Evolutionary conservation across 2,329 filamentous ascomycete genomes (phyloP).

Genomic region (Zasmidium citrigriseum): DNA sequence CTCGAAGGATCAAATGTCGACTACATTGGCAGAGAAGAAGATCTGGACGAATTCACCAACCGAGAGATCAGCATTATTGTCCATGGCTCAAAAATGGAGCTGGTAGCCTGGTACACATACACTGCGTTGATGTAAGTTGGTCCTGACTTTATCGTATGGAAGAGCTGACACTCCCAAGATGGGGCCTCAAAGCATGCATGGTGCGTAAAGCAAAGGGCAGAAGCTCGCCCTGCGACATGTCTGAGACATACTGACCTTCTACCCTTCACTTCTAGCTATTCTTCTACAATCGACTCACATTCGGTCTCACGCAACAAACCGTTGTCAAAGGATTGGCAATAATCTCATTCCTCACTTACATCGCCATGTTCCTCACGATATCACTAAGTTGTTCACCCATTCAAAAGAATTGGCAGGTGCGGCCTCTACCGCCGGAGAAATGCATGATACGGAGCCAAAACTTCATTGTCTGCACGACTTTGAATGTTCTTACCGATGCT

Average conservation of each 20-base stretch:
- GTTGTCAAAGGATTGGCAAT: constrained; percentile 35
- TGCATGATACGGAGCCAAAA: constrained; percentile 36
- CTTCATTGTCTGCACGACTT: constrained; percentile 3
- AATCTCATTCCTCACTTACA: constrained; percentile 31
- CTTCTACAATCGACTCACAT: constrained; percentile 36
- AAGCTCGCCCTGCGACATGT: no score
- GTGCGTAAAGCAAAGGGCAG: no score
- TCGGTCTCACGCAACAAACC: constrained; percentile 34
- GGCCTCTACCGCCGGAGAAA: constrained; percentile 27
- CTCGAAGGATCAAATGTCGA: constrained; percentile 34
- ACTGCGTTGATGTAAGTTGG: constrained; percentile 14
- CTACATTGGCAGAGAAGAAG: constrained; percentile 11
- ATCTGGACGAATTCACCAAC: constrained; percentile 28
- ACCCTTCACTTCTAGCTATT: no score
- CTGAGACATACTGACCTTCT: no score
- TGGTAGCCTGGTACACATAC: constrained; percentile 41
- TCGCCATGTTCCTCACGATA: constrained; percentile 37
- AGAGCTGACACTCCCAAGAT: constrained; percentile 8
- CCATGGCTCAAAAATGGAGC: constrained; percentile 40
- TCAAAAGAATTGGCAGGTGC: constrained; percentile 32
- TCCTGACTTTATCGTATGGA: no score
- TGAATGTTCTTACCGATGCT: not conserved
- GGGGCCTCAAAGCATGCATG: constrained; percentile 29
- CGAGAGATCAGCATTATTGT: constrained; percentile 33
- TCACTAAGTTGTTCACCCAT: constrained; percentile 33